Percentiles rank a stretch among this genome's conserved stretches.
These are phyloP conservation scores for Neurospora discreta DNA, from an alignment of 495 filamentous ascomycete genomes.

Conservation along the genomic window DNA sequence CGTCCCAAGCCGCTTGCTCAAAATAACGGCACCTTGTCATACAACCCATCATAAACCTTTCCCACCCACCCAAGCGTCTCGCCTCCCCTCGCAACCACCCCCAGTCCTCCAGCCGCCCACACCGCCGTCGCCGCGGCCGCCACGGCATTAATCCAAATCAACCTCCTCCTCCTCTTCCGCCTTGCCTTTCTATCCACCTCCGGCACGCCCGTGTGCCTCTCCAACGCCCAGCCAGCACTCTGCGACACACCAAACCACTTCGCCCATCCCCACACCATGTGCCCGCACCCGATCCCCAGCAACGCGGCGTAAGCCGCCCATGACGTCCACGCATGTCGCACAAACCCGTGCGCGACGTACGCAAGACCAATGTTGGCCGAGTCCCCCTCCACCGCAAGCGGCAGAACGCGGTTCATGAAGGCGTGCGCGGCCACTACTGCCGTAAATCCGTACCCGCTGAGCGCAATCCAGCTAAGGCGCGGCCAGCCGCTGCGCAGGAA, in stretches of 20 bases:
- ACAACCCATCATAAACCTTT: slow-evolving; percentile 58
- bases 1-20: background rate
- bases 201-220: slow-evolving; percentile 17
- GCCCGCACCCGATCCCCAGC: slow-evolving; percentile 58
- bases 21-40: slow-evolving; percentile 24
- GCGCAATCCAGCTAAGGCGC: slow-evolving; percentile 48
- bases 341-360: slow-evolving; percentile 81
- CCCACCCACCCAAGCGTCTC: slow-evolving; percentile 64
- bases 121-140: slow-evolving; percentile 44
- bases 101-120: slow-evolving; percentile 75
- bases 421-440: slow-evolving; percentile 58
- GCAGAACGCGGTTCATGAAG: slow-evolving; percentile 59
- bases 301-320: slow-evolving; percentile 57
- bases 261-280: slow-evolving; percentile 75
- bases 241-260: slow-evolving; percentile 54
- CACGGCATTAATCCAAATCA: slow-evolving; percentile 58
- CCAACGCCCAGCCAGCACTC: slow-evolving; percentile 22
- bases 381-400: slow-evolving; percentile 65
- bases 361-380: slow-evolving; percentile 69
- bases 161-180: slow-evolving; percentile 45
- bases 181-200: slow-evolving; percentile 25
- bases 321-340: slow-evolving; percentile 50
- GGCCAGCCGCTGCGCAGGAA: slow-evolving; percentile 49
- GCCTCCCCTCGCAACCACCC: slow-evolving; percentile 65
- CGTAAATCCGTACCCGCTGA: slow-evolving; percentile 54